A percentile compares a stretch with the other conserved stretches of the same genome.
phyloP scores from a whole-genome alignment of 345 rosid genomes.

The Cardamine occulta region DNA sequence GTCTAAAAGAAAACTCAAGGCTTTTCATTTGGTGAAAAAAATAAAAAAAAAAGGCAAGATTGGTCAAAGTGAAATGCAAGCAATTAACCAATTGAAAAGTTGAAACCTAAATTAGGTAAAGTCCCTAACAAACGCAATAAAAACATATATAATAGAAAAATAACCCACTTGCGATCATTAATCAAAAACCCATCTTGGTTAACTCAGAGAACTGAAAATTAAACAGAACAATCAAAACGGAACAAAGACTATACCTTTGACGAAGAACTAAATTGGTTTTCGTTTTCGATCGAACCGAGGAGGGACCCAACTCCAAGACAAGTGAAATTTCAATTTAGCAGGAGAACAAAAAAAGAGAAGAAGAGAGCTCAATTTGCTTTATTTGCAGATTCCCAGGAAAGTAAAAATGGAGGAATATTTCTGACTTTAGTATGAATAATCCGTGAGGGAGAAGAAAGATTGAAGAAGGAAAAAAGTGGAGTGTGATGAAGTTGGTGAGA shows the following conservation, averaged over 20 bases:
- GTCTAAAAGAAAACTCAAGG: conserved; percentile 11
- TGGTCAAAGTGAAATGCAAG: conserved; percentile 31
- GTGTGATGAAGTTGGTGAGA: conserved; percentile 35
- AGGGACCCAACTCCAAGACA: not conserved
- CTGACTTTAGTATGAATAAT: not conserved
- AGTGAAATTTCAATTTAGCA: conserved; percentile 5
- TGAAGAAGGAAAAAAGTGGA: not conserved
- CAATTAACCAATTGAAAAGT: conserved; percentile 17
- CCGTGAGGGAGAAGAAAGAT: conserved; percentile 20
- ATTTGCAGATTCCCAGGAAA: conserved; percentile 25
- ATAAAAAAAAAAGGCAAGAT: not conserved
- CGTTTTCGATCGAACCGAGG: conserved; percentile 15
- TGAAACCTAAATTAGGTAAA: conserved; percentile 31
- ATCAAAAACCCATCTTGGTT: not conserved
- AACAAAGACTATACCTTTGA: conserved; percentile 24
- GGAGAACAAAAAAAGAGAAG: too few species aligned
- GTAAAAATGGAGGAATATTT: not conserved
- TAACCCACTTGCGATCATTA: conserved; percentile 17
- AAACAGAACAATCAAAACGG: conserved; percentile 8
- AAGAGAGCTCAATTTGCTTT: conserved; percentile 7
- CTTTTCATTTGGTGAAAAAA: not conserved
- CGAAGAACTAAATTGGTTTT: conserved; percentile 28
- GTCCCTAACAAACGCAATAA: conserved; percentile 20
- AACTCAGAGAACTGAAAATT: not conserved
- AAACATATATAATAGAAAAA: conserved; percentile 15